phyloP scores from a whole-genome alignment of 2,329 filamentous ascomycete species.

The Incumbomyces lentus region DNA sequence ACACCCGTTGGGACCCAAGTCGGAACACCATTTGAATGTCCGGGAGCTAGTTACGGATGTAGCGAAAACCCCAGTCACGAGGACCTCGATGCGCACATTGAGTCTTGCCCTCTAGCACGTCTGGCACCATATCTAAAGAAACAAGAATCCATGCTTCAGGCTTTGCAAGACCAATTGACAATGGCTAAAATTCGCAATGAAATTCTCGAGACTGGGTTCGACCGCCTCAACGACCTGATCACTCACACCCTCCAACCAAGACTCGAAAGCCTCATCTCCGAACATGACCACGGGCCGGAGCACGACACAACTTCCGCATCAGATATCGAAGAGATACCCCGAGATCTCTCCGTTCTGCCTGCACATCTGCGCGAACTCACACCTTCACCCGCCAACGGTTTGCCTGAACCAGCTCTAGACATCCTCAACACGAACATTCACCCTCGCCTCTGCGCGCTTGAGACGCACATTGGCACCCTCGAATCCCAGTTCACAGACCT shows the following conservation, averaged over 20 bases:
- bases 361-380: constrained; percentile 17
- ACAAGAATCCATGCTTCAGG: constrained; percentile 33
- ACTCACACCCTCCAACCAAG: constrained; percentile 13
- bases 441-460: constrained; percentile 18
- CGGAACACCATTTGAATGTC: constrained; percentile 12
- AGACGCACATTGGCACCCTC: constrained; percentile 13
- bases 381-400: constrained; percentile 11
- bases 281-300: constrained; percentile 9
- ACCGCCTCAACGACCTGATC: constrained; percentile 28
- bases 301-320: background rate
- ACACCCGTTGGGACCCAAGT: constrained; percentile 8
- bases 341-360: constrained; percentile 16
- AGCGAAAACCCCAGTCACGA: constrained; percentile 27
- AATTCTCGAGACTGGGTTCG: constrained; percentile 36
- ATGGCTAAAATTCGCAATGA: constrained; percentile 38
- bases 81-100: constrained; percentile 34
- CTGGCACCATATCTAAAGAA: constrained; percentile 35
- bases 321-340: constrained; percentile 19
- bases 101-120: constrained; percentile 41
- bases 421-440: constrained; percentile 16
- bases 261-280: constrained; percentile 8
- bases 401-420: constrained; percentile 5
- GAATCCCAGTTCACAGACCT: constrained; percentile 43
- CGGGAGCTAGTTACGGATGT: constrained; percentile 31
- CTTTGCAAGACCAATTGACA: constrained; percentile 34